Percentiles rank a stretch among this genome's conserved stretches.
Evolutionary conservation across 441 rosid genomes (phyloP).

Genomic region (Brassica hybrid): DNA sequence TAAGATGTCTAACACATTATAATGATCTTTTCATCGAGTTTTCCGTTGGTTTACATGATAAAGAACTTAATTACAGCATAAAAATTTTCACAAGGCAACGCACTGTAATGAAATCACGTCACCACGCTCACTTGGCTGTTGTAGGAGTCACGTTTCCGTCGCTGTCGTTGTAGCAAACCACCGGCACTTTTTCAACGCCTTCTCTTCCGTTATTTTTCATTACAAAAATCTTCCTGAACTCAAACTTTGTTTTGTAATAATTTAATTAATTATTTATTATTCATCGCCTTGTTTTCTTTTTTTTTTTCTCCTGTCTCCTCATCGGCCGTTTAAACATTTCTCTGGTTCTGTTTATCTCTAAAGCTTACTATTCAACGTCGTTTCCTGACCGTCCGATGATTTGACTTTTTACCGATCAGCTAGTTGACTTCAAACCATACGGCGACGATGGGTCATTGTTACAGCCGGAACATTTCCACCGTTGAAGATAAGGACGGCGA

Average conservation of each 20-base stretch:
- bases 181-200: slow-evolving; percentile 28
- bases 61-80: too few species aligned
- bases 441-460: slow-evolving; percentile 74
- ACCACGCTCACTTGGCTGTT: slow-evolving; percentile 19
- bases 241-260: not conserved
- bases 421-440: slow-evolving; percentile 14
- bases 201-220: slow-evolving; percentile 6
- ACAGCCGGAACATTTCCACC: slow-evolving; percentile 59
- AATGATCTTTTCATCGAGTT: too few species aligned
- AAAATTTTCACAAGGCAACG: not conserved
- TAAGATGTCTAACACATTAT: not conserved
- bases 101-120: slow-evolving; percentile 24
- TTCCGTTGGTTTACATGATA: too few species aligned
- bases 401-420: slow-evolving; percentile 44
- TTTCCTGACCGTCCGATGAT: slow-evolving; percentile 39
- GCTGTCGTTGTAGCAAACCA: slow-evolving; percentile 33
- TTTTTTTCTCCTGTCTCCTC: not conserved
- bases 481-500: slow-evolving; percentile 42
- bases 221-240: not conserved
- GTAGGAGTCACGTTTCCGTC: slow-evolving; percentile 38
- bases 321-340: slow-evolving; percentile 18
- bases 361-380: slow-evolving; percentile 31
- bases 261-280: slow-evolving; percentile 14
- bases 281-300: not conserved
- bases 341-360: slow-evolving; percentile 2